A percentile compares a stretch with the other conserved stretches of the same genome.
These are phyloP conservation scores for Bipolaris sorokiniana DNA, from an alignment of 2,329 filamentous ascomycete species.

Conservation along the genomic window DNA sequence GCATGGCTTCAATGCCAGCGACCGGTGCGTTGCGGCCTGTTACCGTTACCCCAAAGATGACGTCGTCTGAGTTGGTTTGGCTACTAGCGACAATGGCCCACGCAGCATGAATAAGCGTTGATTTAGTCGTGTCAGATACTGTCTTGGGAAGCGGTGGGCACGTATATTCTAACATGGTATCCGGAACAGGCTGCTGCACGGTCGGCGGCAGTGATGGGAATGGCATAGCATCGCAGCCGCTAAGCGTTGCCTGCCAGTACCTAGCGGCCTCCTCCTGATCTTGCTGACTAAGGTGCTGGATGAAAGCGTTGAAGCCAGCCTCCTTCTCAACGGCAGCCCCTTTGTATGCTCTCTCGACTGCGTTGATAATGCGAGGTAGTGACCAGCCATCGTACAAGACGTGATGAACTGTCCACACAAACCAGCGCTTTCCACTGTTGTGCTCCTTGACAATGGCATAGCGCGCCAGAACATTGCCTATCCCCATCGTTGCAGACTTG, in stretches of 20 bases:
- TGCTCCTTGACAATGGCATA: constrained; percentile 14
- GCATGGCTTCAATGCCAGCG: constrained; percentile 24
- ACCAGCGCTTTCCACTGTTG: constrained; percentile 8
- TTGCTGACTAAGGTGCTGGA: constrained; percentile 14
- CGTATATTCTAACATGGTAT: constrained; percentile 1
- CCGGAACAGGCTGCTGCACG: constrained; percentile 15
- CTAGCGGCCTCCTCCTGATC: background rate
- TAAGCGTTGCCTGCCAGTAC: background rate
- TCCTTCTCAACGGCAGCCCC: background rate
- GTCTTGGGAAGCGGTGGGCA: background rate
- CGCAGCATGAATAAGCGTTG: constrained; percentile 30
- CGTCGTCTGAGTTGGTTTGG: constrained; percentile 20
- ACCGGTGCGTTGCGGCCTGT: background rate
- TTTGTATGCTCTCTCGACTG: constrained; percentile 11
- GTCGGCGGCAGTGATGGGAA: constrained; percentile 19
- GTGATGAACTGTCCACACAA: constrained; percentile 48
- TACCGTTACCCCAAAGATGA: background rate
- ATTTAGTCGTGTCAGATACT: constrained; percentile 2
- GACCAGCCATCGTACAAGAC: constrained; percentile 45
- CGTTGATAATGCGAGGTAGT: constrained; percentile 5
- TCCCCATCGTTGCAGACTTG: background rate
- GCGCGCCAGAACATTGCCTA: constrained; percentile 18
- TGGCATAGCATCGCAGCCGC: background rate
- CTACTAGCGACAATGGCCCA: constrained; percentile 35
- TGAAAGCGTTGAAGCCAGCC: constrained; percentile 23